These are phyloP conservation scores for Achlya hypogyna DNA, from an alignment of 352 stramenopile species.

Conservation along the genomic window DNA sequence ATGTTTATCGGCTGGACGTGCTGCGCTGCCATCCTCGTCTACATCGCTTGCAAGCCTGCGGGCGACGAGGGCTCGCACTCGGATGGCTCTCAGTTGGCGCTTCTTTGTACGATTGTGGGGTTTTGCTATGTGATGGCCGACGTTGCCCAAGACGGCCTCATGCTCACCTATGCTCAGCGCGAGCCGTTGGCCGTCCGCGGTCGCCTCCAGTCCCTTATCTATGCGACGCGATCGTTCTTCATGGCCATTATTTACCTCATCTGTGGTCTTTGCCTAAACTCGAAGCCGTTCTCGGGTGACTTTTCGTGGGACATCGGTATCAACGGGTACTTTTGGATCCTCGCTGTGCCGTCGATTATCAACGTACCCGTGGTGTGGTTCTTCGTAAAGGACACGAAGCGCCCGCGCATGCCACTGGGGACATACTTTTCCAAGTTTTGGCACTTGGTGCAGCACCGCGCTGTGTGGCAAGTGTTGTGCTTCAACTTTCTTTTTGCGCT, in stretches of 20 bases:
- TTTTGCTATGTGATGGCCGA: slow-evolving; percentile 10
- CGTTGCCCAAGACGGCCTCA: neutral
- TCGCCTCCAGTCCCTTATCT: slow-evolving; percentile 2
- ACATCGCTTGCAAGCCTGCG: slow-evolving; percentile 28
- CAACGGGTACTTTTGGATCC: no score
- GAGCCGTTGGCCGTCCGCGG: neutral
- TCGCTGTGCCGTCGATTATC: no score
- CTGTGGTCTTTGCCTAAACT: neutral
- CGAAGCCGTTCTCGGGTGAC: neutral
- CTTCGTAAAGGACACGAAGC: no score
- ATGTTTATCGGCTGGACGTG: slow-evolving; percentile 19
- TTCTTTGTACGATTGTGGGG: neutral
- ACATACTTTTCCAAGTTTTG: no score
- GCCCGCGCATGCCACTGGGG: no score
- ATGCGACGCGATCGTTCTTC: neutral
- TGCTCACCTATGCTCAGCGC: slow-evolving; percentile 3
- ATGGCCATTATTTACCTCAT: neutral
- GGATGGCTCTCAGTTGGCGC: neutral
- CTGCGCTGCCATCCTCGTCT: slow-evolving; percentile 37
- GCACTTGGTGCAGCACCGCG: slow-evolving; percentile 30
- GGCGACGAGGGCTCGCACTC: neutral
- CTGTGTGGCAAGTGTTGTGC: slow-evolving; percentile 31
- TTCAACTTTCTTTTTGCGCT: slow-evolving; percentile 39
- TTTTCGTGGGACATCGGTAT: neutral
- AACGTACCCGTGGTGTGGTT: no score